Evolutionary conservation across 164 flowering plant genomes (phyloP), one percentile per base, ranked within the genome.

Genomic region (Sextonia rubra): DNA sequence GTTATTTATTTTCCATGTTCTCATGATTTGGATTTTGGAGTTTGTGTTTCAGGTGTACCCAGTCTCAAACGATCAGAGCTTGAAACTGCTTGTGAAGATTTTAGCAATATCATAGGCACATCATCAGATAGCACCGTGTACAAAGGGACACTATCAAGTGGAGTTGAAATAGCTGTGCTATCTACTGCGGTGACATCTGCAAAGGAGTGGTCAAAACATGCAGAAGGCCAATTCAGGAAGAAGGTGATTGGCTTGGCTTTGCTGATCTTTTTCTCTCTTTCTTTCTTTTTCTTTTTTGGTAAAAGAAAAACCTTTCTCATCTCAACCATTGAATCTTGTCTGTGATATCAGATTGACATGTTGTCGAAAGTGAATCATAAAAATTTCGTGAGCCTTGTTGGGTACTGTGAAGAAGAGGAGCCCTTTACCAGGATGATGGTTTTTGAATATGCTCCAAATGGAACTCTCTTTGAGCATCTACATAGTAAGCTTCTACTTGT

Each of bases 31-130:
- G 66, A 22, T 20, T 52, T 52, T 52, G 58, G 44, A 17, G 49
- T 26, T 47, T 60, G 7, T 22, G 23, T 73, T 83, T 68, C 84
- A 91, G 97, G 92, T 76, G 94, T 87, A 7, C 94, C 97, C 37
- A 88, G 81, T 69, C 91, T 91, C 76, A 84, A 83, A 81, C 78
- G 90, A 37, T 64, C 85, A 64, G 97, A 91, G 78, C 90, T 91
- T 63, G 91, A 86, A 82, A 77, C 84, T 75, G 97, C 97, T 18
- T 91, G 97, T 77, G 97, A 91, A 76, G 97, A 91, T 82, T 91
- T 91, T 79, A 91, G 97, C 66, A 91, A 91, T 64, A 84, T 91
- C 73, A 88, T 91, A 71, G 97, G 87, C 29, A 76, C 85, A 69
- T 74, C 80, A 48, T 73, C 82, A 17, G 86, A 85, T 66, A 85